A percentile compares a stretch with the other conserved stretches of the same genome.
phyloP scores from a whole-genome alignment of 257 asterid species.

The Solanum appendiculatum region DNA sequence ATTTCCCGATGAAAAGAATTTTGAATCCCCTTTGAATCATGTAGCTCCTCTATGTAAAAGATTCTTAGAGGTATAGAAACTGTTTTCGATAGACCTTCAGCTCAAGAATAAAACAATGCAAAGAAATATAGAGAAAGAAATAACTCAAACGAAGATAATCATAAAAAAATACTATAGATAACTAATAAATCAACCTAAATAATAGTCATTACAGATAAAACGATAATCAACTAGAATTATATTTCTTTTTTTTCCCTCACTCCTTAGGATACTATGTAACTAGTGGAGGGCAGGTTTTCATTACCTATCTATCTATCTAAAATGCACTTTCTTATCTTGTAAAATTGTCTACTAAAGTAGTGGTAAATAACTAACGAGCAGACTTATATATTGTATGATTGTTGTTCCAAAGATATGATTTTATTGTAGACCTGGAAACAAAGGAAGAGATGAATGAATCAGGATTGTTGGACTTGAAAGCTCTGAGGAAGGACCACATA shows the following conservation, averaged over 20 bases:
- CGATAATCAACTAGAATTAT: no score
- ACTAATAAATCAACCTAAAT: no score
- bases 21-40: background rate
- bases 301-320: background rate
- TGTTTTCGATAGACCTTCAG: no score
- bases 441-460: constrained; percentile 57
- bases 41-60: no score
- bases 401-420: background rate
- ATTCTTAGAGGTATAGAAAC: no score
- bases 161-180: no score
- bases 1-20: background rate
- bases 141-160: no score
- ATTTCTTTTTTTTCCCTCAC: no score
- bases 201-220: no score
- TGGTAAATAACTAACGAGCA: background rate
- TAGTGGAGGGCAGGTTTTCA: background rate
- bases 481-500: constrained; percentile 82
- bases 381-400: background rate
- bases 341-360: background rate
- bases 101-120: no score
- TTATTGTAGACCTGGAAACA: constrained; percentile 36
- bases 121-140: no score
- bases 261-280: no score
- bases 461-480: constrained; percentile 61
- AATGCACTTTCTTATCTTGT: background rate